Conservation (phyloP, 495 filamentous ascomycete genomes). For the Podospora fimiseda region DNA sequence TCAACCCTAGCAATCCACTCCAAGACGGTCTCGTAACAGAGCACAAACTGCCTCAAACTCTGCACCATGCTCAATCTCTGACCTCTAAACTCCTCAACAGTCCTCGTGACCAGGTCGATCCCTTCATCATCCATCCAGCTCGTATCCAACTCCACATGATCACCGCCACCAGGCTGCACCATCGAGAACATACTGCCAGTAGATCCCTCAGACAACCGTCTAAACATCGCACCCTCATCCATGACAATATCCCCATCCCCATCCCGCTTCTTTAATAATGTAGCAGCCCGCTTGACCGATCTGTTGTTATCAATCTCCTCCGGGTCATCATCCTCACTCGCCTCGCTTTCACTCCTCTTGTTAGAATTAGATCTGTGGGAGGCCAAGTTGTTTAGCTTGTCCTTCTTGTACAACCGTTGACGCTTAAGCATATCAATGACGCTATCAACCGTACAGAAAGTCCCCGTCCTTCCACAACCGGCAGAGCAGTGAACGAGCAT, state of each 20-base stretch:
- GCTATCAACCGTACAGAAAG: constrained; percentile 93
- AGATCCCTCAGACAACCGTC: not conserved
- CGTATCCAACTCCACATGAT: constrained; percentile 24
- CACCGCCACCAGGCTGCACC: not conserved
- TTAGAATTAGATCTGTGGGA: constrained; percentile 7
- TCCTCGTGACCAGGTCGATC: constrained; percentile 73
- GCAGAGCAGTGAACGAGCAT: constrained; percentile 93
- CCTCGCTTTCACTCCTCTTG: constrained; percentile 18
- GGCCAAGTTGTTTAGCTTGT: not conserved
- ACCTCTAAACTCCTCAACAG: constrained; percentile 79
- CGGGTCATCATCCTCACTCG: constrained; percentile 30
- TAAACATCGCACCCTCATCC: constrained; percentile 10
- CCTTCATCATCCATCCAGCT: constrained; percentile 46
- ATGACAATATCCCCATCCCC: constrained; percentile 41
- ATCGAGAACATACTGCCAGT: too few species aligned
- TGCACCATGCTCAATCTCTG: constrained; percentile 97
- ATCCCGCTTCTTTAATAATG: constrained; percentile 17
- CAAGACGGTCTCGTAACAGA: constrained; percentile 91
- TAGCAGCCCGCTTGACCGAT: constrained; percentile 5
- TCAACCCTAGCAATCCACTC: constrained; percentile 66
- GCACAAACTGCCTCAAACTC: constrained; percentile 85
- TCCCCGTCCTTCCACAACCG: constrained; percentile 89
- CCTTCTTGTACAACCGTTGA: constrained; percentile 44
- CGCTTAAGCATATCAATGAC: constrained; percentile 90
- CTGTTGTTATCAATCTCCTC: constrained; percentile 29